These are phyloP conservation scores for Kuraishia molischiana DNA, from an alignment of 805 yeast genomes.

Conservation along the genomic window DNA sequence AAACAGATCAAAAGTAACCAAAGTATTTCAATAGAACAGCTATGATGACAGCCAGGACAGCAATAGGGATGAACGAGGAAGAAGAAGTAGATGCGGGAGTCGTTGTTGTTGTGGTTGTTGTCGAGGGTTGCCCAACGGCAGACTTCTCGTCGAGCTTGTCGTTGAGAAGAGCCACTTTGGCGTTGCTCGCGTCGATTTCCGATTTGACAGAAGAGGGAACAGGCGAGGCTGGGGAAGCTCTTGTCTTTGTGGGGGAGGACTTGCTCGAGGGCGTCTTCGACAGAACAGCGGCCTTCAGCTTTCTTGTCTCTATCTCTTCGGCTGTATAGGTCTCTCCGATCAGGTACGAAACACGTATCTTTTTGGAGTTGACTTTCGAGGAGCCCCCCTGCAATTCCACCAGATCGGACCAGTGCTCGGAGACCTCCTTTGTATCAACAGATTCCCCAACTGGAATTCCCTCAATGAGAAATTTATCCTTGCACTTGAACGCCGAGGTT, in stretches of 20 bases:
- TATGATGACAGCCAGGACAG: slow-evolving; percentile 1
- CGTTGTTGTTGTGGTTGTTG: background rate
- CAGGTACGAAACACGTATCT: slow-evolving; percentile 7
- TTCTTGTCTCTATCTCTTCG: slow-evolving; percentile 2
- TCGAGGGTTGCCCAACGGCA: background rate
- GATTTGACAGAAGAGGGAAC: background rate
- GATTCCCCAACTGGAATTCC: slow-evolving; percentile 66
- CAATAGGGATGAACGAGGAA: background rate
- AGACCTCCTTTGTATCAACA: slow-evolving; percentile 43
- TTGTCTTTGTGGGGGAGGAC: slow-evolving; percentile 1
- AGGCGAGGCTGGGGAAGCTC: background rate
- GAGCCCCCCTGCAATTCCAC: slow-evolving; percentile 11
- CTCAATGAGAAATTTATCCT: slow-evolving; percentile 87
- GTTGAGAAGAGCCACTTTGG: slow-evolving; percentile 5
- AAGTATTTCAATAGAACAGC: slow-evolving; percentile 2
- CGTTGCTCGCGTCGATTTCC: slow-evolving; percentile 4
- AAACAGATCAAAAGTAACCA: slow-evolving; percentile 1
- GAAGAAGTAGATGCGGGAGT: background rate
- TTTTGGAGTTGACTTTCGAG: slow-evolving; percentile 31
- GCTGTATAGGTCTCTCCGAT: slow-evolving; percentile 2
- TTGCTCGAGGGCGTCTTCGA: background rate
- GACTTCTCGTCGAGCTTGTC: slow-evolving; percentile 3
- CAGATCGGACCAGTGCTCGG: slow-evolving; percentile 68
- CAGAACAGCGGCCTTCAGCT: background rate
- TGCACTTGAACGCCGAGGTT: slow-evolving; percentile 62